Base-by-base conservation (phyloP, 1,284 basidiomycete genomes). In the Bjerkandera adusta region DNA sequence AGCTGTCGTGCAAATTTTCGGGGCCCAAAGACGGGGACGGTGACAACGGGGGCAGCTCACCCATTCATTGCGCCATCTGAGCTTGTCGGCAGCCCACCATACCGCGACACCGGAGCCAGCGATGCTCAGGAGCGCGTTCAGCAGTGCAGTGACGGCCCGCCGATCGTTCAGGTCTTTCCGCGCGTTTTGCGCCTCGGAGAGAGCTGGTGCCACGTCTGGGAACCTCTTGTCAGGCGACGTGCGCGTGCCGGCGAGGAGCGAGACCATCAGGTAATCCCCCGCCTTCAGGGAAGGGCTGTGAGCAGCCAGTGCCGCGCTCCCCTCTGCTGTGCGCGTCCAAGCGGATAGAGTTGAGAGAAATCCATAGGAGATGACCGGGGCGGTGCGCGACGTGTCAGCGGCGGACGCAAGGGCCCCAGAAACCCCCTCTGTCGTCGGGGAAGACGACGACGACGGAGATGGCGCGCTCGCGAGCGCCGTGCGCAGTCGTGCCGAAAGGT, bases 161-260 rank as follows among this genome's bases (percentile, higher is more conserved):
- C 76, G 69, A 51, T 90, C 85, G 32, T 71, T 71, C 24, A 67
- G 65, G 43, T 66, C 72, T 37, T 71, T 64, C 38, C 55, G 57
- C 18, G 54, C 61, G 36, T 70, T 68, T 36, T 67, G 70, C 38
- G 72, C 64, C 49, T 71, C 47, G 36, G 57, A 73, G 22, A 71
- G 69, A 35, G 71, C 70, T 43, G 66, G 62, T 13, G 71, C 70
- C 3, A 61, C 50, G 21, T 65, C 57, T 25, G 81, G 81, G 50
- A 87, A 84, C 37, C 73, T 78, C 41, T 83, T 77, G 48, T 85
- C 79, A 12, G 89, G 88, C 5, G 84, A 84, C 13, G 87, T 84
- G 27, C 72, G 77, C 3, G 83, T 75, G 22, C 88, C 88, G 15
- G 89, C 87, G 3, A 91, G 76, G 21, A 91, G 68, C n/a, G 85